Percentiles rank a stretch among this genome's conserved stretches.
Evolutionary conservation across 1,139 yeast species (phyloP).

Genomic region (Yamadazyma sp.): DNA sequence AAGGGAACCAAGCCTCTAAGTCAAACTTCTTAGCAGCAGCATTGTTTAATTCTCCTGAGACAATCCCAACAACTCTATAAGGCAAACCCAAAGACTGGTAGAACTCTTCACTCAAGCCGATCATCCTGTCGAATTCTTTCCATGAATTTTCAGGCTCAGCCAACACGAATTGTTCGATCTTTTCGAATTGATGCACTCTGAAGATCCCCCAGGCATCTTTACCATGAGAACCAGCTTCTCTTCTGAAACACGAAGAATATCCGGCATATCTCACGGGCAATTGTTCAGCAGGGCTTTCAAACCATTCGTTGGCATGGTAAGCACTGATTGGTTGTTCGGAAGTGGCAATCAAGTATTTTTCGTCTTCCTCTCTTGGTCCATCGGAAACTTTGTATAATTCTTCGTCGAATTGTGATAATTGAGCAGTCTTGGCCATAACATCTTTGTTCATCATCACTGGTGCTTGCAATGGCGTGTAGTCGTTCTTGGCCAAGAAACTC

Average conservation of each 20-base stretch:
- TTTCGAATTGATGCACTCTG: conserved; percentile 98
- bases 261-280: conserved; percentile 96
- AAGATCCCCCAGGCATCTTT: conserved; percentile 99
- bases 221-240: conserved; percentile 99
- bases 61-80: conserved; percentile 96
- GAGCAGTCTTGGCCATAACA: conserved; percentile 99
- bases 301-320: conserved; percentile 97
- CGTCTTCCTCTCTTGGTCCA: conserved; percentile 71
- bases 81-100: conserved; percentile 91
- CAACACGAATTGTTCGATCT: conserved; percentile 92
- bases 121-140: conserved; percentile 97
- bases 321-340: conserved; percentile 99
- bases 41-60: conserved; percentile 96
- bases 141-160: conserved; percentile 98
- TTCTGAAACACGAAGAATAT: conserved; percentile 96
- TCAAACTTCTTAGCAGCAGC: conserved; percentile 99
- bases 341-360: conserved; percentile 96
- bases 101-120: conserved; percentile 85
- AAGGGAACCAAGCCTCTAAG: conserved; percentile 99
- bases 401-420: conserved; percentile 95
- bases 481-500: conserved; percentile 74
- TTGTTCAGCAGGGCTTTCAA: conserved; percentile 95
- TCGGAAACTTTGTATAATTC: conserved; percentile 95
- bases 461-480: conserved; percentile 90
- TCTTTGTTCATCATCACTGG: conserved; percentile 99